Evolutionary conservation across 1,284 basidiomycete species (phyloP), one percentile per base, ranked within the genome.

Genomic region (Microbotryomycetes sp.): DNA sequence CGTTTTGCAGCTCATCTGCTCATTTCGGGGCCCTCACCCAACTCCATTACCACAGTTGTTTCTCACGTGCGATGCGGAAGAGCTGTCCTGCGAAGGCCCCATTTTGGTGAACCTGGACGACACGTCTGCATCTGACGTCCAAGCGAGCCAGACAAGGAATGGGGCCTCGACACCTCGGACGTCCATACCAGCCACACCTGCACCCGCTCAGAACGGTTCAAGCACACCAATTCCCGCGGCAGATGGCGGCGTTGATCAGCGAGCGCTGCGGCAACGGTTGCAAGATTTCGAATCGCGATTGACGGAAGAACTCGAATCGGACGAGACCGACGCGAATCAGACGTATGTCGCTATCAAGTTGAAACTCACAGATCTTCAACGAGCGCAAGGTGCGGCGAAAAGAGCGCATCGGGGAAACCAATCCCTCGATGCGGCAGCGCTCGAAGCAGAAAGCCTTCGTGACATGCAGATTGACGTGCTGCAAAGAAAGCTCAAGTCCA

Each of bases 1-100:
- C 63, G 84, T 75, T 4, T 61, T 49, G 69, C 26, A n/a, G n/a
- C n/a, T 31, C 64, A 1, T 26, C 4, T 21, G 27, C 9, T 26
- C 29, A 56, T 52, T n/a, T n/a, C 45, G 18, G 28, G 28, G 9
- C n/a, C 15, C 41, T 23, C 26, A 23, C 15, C 21, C 18, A 13
- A 31, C 31, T 26, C 18, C 9, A n/a, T 31, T 11, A 24, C 45
- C 7, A 6, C 64, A 91, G 89, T 79, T 92, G 60, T 84, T 82
- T 75, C 71, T 85, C 4, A 81, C 86, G 73, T 85, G 85, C 68
- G 73, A 81, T 2, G 83, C 85, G 62, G 81, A 83, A 23, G 88
- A 89, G 68, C 76, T 87, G 26, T 46, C 49, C 1, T 62, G 64
- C 52, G 59, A 65, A 26, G 64, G 66, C 3, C 61, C 64, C 3